These are phyloP conservation scores for Aspergillus brasiliensis DNA, from an alignment of 2,329 filamentous ascomycete species.

Conservation along the genomic window DNA sequence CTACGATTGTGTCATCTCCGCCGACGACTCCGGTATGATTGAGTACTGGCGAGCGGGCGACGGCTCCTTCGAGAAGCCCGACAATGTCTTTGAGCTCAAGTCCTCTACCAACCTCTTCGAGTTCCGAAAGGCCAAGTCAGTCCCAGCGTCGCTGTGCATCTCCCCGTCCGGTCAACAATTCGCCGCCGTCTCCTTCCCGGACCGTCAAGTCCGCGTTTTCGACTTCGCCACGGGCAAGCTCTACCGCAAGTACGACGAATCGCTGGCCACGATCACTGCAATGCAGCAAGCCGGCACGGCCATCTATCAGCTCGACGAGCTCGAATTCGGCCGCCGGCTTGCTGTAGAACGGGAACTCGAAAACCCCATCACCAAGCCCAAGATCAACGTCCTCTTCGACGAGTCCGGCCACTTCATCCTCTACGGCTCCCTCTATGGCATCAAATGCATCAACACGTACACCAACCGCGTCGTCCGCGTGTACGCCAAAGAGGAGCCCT, in stretches of 20 bases:
- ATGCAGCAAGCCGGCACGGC: conserved; percentile 95
- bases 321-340: conserved; percentile 87
- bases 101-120: conserved; percentile 93
- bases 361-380: conserved; percentile 64
- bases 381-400: conserved; percentile 88
- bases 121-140: conserved; percentile 92
- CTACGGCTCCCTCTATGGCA: conserved; percentile 87
- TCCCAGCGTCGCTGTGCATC: conserved; percentile 77
- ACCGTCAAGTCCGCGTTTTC: conserved; percentile 89
- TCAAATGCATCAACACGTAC: conserved; percentile 94
- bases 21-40: conserved; percentile 87
- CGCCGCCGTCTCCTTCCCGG: conserved; percentile 85
- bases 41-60: conserved; percentile 87
- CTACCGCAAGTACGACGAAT: conserved; percentile 92
- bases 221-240: conserved; percentile 89
- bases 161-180: conserved; percentile 86
- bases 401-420: conserved; percentile 94
- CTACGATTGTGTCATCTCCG: conserved; percentile 88
- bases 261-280: conserved; percentile 80
- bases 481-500: conserved; percentile 86
- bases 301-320: conserved; percentile 76
- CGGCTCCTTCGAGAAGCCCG: conserved; percentile 82
- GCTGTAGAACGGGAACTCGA: conserved; percentile 87
- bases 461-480: conserved; percentile 90
- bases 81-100: conserved; percentile 89